Evolutionary conservation across 306 rosid species (phyloP).

Genomic region (Medicago lupulina): DNA sequence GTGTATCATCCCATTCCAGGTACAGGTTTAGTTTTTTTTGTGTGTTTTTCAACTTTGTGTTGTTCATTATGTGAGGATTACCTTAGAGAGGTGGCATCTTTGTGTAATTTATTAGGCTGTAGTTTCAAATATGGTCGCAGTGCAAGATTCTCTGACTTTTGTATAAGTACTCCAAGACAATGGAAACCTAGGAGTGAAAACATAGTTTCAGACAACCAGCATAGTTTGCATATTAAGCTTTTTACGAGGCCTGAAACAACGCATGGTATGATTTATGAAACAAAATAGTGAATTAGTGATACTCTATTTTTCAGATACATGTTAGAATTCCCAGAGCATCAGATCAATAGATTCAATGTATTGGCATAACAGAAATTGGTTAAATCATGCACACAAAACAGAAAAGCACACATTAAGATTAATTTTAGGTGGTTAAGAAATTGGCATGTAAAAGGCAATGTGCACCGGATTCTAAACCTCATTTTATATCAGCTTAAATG

Average conservation of each 20-base stretch:
- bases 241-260: conserved; percentile 31
- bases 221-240: conserved; percentile 34
- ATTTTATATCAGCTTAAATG: conserved; percentile 16
- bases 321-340: too few species aligned
- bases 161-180: conserved; percentile 92
- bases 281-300: not conserved
- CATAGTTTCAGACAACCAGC: conserved; percentile 25
- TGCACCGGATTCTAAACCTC: conserved; percentile 19
- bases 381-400: too few species aligned
- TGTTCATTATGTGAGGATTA: too few species aligned
- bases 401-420: not conserved
- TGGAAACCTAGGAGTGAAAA: conserved; percentile 76
- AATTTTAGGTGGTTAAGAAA: conserved; percentile 34
- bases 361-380: conserved; percentile 1
- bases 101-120: conserved; percentile 70
- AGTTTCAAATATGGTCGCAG: conserved; percentile 84
- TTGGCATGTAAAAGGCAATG: conserved; percentile 6
- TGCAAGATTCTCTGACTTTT: conserved; percentile 97
- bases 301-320: conserved; percentile 13
- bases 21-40: too few species aligned
- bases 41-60: too few species aligned
- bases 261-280: conserved; percentile 16
- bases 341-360: conserved; percentile 18
- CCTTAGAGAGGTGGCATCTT: too few species aligned
- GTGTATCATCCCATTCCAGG: too few species aligned